Evolutionary conservation across 176 grass and related monocot species (phyloP).

Genomic region (Avena sativa): DNA sequence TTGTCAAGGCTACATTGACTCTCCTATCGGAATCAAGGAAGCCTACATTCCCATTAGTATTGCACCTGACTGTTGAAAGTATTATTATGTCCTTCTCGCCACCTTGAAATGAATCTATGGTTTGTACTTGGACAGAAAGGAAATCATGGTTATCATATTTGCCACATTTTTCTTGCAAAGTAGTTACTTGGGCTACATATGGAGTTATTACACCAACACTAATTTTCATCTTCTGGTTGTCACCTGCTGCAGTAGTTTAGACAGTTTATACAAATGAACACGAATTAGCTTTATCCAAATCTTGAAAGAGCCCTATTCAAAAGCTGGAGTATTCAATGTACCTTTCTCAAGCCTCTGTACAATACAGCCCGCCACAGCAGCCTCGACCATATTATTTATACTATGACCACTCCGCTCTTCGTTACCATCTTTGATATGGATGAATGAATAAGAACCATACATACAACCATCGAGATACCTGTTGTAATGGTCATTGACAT

Average conservation of each 20-base stretch:
- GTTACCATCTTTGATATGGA: no score
- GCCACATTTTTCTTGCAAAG: conserved; percentile 42
- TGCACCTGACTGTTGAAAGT: conserved; percentile 13
- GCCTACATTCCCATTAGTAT: conserved; percentile 32
- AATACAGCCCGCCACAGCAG: conserved; percentile 33
- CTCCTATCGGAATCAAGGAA: conserved; percentile 46
- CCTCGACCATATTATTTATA: conserved; percentile 46
- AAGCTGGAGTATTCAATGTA: conserved; percentile 7
- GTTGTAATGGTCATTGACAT: conserved; percentile 8
- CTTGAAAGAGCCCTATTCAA: not conserved
- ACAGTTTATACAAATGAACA: not conserved
- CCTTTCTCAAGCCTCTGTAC: conserved; percentile 44
- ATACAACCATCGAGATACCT: conserved; percentile 6
- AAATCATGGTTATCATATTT: not conserved
- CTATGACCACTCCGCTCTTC: no score
- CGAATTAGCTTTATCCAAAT: not conserved
- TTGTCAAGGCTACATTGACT: conserved; percentile 59
- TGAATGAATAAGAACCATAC: conserved; percentile 38
- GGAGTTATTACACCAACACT: conserved; percentile 55
- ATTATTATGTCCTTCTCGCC: not conserved
- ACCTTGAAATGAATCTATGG: conserved; percentile 60
- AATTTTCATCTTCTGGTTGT: not conserved
- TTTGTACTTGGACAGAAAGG: conserved; percentile 42
- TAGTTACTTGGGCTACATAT: conserved; percentile 59
- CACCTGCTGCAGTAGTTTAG: conserved; percentile 27